A percentile compares a stretch with the other conserved stretches of the same genome.
Conservation (phyloP, 805 yeast genomes). For the Metschnikowia amazonensis region DNA sequence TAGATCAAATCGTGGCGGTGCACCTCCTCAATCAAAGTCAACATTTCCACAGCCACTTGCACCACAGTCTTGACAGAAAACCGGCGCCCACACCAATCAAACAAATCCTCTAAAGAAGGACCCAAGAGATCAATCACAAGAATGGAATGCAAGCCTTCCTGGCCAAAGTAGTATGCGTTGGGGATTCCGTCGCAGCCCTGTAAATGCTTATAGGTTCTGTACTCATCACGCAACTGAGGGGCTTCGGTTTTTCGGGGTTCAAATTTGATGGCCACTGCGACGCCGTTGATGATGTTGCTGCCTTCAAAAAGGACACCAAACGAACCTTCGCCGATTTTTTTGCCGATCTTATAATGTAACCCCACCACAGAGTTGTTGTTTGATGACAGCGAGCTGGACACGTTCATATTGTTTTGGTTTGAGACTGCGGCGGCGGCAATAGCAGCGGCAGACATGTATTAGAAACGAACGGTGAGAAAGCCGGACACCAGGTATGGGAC, state of each 20-base stretch:
- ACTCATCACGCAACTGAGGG: constrained; percentile 79
- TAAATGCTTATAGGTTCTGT: constrained; percentile 69
- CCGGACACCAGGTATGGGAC: too few species aligned
- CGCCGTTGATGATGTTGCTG: constrained; percentile 61
- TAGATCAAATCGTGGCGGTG: constrained; percentile 76
- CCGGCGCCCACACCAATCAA: constrained; percentile 83
- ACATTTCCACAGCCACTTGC: constrained; percentile 75
- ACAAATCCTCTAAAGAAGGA: constrained; percentile 77
- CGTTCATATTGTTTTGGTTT: constrained; percentile 18
- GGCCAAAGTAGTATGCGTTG: constrained; percentile 81
- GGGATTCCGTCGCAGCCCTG: constrained; percentile 72
- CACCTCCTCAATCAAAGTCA: constrained; percentile 63
- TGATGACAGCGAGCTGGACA: constrained; percentile 16
- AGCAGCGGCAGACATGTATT: constrained; percentile 33
- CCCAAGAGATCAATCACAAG: constrained; percentile 73
- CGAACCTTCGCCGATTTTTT: constrained; percentile 84
- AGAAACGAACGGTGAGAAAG: not conserved
- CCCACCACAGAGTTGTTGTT: constrained; percentile 47
- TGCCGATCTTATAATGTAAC: constrained; percentile 72
- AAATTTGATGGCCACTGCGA: constrained; percentile 72
- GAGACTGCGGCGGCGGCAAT: constrained; percentile 39
- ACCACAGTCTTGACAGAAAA: constrained; percentile 71
- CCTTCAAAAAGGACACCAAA: constrained; percentile 86
- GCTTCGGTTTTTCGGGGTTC: constrained; percentile 80
- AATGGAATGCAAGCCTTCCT: constrained; percentile 77